Evolutionary conservation across 2,329 filamentous ascomycete species (phyloP), one percentile per base, ranked within the genome.

Genomic region (Mycosphaerelloides madeirae): DNA sequence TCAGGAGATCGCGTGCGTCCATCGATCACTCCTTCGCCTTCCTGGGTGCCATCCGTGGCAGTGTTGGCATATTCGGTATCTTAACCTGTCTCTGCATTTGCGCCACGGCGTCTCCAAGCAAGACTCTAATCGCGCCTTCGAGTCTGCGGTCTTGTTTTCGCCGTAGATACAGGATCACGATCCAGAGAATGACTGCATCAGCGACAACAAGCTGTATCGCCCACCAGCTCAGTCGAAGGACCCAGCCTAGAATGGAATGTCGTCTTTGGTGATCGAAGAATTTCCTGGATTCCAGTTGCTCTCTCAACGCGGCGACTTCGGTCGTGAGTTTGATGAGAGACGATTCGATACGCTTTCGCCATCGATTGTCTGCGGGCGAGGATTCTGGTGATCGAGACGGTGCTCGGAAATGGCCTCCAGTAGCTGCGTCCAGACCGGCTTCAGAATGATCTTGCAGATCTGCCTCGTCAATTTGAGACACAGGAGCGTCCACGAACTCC

Each of bases 301-400:
- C 93, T 29, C 93, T 79, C 50, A 97, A 69, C 1, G 93, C 93
- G 1, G 93, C 90, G 25, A 98, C 81, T 68, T 98, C 93, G 13
- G 89, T 85, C 4, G 90, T 95, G 69, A 97, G 82, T 57, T 89
- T 87, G 44, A 91, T 87, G 44, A 97, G 75, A 16, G 88, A 87
- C 33, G 83, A 79, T 69, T 97, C 91, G 50, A 97, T 84, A 56
- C 85, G 83, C 48, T 79, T 82, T 40, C 85, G 83, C 87, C 89
- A 95, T 59, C 80, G 81, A 49, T 70, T 66, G 54, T 76, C 72
- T 43, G 54, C 58, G 38, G 46, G 31, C 12, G 51, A 38, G 12
- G 46, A 43, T 43, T 43, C 25, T 34, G 32, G 29, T 25, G 22
- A 25, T n/a, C 46, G 20, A n/a, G 38, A 48, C 9, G 46, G 41